A percentile compares a stretch with the other conserved stretches of the same genome.
phyloP scores from a whole-genome alignment of 805 yeast genomes.

The Wickerhamia fluorescens region DNA sequence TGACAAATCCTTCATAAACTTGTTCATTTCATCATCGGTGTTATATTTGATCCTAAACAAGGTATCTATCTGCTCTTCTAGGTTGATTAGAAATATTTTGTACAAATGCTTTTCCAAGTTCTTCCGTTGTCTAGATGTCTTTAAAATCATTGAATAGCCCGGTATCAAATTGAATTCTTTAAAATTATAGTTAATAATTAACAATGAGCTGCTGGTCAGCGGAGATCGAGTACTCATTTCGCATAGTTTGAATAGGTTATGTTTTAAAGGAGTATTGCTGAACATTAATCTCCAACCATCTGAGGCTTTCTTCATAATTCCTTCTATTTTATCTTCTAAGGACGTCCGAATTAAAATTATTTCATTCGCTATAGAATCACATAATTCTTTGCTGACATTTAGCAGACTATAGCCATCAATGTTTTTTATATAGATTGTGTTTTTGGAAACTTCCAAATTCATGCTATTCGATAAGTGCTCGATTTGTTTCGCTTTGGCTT shows the following conservation, averaged over 20 bases:
- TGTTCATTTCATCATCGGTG: conserved; percentile 18
- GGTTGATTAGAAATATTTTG: conserved; percentile 30
- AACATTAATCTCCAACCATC: conserved; percentile 15
- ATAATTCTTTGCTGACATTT: conserved; percentile 12
- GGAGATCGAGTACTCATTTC: conserved; percentile 10
- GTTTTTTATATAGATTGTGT: conserved; percentile 19
- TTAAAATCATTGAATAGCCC: conserved; percentile 21
- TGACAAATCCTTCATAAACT: conserved; percentile 20
- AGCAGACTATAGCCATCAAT: conserved; percentile 22
- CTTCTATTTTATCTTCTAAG: conserved; percentile 25
- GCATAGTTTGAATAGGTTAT: conserved; percentile 26
- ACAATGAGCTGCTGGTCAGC: conserved; percentile 4
- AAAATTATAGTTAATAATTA: conserved; percentile 15
- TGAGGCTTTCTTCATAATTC: conserved; percentile 15
- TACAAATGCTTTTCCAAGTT: conserved; percentile 25
- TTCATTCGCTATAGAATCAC: conserved; percentile 19
- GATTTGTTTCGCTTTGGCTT: conserved; percentile 4
- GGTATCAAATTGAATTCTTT: conserved; percentile 31
- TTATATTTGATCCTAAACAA: conserved; percentile 29
- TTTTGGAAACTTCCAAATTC: conserved; percentile 17
- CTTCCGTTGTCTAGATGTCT: conserved; percentile 15
- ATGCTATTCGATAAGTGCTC: conserved; percentile 13
- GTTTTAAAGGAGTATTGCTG: conserved; percentile 18
- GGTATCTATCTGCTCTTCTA: conserved; percentile 32
- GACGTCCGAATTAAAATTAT: conserved; percentile 21